phyloP scores from a whole-genome alignment of 2,329 filamentous ascomycete species.

The Calonectria naviculata region DNA sequence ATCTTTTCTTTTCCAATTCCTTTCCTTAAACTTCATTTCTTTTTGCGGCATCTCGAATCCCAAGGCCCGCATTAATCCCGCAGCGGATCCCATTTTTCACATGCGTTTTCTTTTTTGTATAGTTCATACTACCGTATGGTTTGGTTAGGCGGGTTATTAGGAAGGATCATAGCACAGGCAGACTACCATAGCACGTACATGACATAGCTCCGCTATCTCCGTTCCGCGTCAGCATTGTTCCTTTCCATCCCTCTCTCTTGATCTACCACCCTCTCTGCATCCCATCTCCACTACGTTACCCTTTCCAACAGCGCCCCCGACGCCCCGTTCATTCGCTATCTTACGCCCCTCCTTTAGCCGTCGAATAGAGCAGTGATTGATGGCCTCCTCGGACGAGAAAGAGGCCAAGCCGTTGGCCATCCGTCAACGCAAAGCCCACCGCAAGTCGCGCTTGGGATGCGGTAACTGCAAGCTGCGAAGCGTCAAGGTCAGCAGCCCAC shows the following conservation, averaged over 20 bases:
- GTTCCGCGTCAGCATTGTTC: neutral
- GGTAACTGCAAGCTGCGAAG: constrained; percentile 66
- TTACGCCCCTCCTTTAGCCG: neutral
- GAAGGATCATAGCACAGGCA: too few species aligned
- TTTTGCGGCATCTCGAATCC: too few species aligned
- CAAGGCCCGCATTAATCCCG: too few species aligned
- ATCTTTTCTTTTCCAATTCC: too few species aligned
- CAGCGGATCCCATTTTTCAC: too few species aligned
- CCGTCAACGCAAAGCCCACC: constrained; percentile 54
- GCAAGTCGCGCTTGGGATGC: constrained; percentile 65
- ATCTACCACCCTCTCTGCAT: neutral
- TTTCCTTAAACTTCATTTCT: too few species aligned
- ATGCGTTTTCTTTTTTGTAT: too few species aligned
- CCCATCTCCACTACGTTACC: neutral
- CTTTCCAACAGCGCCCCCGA: too few species aligned
- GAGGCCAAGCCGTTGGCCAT: neutral
- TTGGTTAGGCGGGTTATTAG: too few species aligned
- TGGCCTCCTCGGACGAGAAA: neutral
- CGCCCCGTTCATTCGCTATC: too few species aligned
- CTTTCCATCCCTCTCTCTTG: neutral
- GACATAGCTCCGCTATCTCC: constrained; percentile 12
- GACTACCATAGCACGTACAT: too few species aligned
- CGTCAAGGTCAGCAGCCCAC: constrained; percentile 55
- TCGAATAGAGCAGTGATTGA: neutral
- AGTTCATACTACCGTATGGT: too few species aligned